Evolutionary conservation across 768 basidiomycete species (phyloP), one percentile per base, ranked within the genome.

Genomic region (Panaeolus papilionaceus): DNA sequence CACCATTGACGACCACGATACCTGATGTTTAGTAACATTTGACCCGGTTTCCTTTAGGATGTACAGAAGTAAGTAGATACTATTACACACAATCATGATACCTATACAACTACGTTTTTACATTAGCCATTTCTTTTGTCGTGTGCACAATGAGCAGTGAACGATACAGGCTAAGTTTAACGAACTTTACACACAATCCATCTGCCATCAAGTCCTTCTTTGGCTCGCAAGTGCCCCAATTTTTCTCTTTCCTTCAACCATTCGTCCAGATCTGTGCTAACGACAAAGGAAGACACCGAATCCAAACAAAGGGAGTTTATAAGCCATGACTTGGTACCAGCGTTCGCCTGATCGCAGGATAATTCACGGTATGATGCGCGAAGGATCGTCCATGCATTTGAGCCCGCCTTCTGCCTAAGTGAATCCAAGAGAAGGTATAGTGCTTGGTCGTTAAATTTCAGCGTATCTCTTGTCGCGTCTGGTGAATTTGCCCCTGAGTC

Each of bases 291-390:
- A 16, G 77, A 73, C 58, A 80, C 72, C 51, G 76, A 78, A 9
- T 79, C 76, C 64, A 89, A 77, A 65, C 80, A 83, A 23, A 92
- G 70, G n/a, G 80, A 81, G 26, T 80, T 81, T 5, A 74, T 71
- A 47, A 90, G 74, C 89, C 89, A 90, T 10, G 64, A 64, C 49
- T 77, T 79, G 8, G 83, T 84, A 38, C 80, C 78, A 38, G 77
- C 75, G 7, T 78, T 73, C 0, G 77, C 75, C 26, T 78, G 74
- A 67, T 79, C 78, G 68, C 81, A 84, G 38, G 79, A 78, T 18
- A 92, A 65, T 71, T 92, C 92, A 54, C 89, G 82, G 74, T 93
- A 92, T 0, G 86, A 86, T 23, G 83, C 79, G 38, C 90, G 86
- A 51, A 93, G 71, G 16, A 91, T 76, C 0, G 62, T 73, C 92